A percentile compares a stretch with the other conserved stretches of the same genome.
Evolutionary conservation across 1,139 yeast genomes (phyloP).

Genomic region (Yamadazyma mexicana): DNA sequence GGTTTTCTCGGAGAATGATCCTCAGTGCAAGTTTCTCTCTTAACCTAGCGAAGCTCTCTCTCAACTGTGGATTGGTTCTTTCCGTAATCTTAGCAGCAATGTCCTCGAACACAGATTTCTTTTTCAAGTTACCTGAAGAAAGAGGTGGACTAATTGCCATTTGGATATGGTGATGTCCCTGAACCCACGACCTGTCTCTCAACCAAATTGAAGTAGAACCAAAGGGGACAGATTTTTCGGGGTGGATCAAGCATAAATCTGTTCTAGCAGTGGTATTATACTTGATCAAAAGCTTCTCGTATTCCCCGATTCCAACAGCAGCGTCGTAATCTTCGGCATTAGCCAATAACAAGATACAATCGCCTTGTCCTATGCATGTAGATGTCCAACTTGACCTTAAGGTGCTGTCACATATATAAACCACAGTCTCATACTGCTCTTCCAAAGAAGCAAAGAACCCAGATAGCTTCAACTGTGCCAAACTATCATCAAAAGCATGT

Average conservation of each 20-base stretch:
- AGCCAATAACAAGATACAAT: slow-evolving; percentile 74
- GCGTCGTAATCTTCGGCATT: slow-evolving; percentile 63
- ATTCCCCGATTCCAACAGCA: slow-evolving; percentile 78
- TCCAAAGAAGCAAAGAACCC: slow-evolving; percentile 91
- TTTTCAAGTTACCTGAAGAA: slow-evolving; percentile 14
- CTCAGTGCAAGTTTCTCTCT: slow-evolving; percentile 26
- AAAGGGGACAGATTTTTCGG: slow-evolving; percentile 77
- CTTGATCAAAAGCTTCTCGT: slow-evolving; percentile 72
- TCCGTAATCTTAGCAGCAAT: slow-evolving; percentile 39
- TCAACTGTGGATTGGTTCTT: slow-evolving; percentile 36
- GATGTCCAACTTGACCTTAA: slow-evolving; percentile 87
- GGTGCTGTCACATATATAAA: slow-evolving; percentile 85
- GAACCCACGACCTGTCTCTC: slow-evolving; percentile 84
- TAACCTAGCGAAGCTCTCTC: slow-evolving; percentile 33
- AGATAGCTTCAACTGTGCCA: slow-evolving; percentile 79
- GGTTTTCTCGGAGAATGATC: slow-evolving; percentile 6
- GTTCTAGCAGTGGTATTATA: slow-evolving; percentile 85
- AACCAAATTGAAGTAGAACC: slow-evolving; percentile 88
- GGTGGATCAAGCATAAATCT: slow-evolving; percentile 81
- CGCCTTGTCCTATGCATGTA: slow-evolving; percentile 93
- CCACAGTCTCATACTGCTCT: slow-evolving; percentile 81
- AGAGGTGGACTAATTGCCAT: slow-evolving; percentile 37
- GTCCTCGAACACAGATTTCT: slow-evolving; percentile 29
- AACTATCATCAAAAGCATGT: slow-evolving; percentile 83
- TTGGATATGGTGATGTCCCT: slow-evolving; percentile 89